These are phyloP conservation scores for Rhodamnia argentea DNA, from an alignment of 345 rosid genomes.

Conservation along the genomic window DNA sequence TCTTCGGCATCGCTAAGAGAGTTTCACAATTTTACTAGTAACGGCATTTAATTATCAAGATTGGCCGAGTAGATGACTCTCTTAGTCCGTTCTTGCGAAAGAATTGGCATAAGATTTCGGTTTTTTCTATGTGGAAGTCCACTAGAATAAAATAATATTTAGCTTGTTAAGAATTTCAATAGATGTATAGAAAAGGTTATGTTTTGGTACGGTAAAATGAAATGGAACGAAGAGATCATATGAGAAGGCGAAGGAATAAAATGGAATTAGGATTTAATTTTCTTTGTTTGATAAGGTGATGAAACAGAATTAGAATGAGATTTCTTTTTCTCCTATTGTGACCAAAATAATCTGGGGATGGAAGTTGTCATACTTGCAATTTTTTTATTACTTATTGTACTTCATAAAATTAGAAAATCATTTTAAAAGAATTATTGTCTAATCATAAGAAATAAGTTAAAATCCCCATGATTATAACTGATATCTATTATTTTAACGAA, in stretches of 20 bases:
- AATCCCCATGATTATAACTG: not conserved
- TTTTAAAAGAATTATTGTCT: not conserved
- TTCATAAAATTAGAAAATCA: not conserved
- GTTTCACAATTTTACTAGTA: too few relatives aligned
- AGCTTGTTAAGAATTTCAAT: not conserved
- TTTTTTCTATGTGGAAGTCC: too few relatives aligned
- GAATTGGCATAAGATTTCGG: too few relatives aligned
- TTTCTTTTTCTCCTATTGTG: accelerated
- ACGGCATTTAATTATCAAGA: too few relatives aligned
- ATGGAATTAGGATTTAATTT: too few relatives aligned
- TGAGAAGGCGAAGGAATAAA: not conserved
- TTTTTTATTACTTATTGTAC: not conserved
- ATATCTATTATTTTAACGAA: not conserved
- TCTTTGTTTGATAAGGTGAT: accelerated
- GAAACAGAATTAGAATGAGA: not conserved
- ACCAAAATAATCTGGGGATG: not conserved
- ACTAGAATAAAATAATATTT: too few relatives aligned
- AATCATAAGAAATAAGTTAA: not conserved
- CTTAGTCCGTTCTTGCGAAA: too few relatives aligned
- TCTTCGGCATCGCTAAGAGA: too few relatives aligned
- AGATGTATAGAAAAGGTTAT: too few relatives aligned
- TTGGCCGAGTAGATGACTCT: too few relatives aligned
- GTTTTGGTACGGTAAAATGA: not conserved
- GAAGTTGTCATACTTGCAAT: not conserved
- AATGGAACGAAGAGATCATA: not conserved